Conservation (phyloP, 106 monocot species). For the Platanthera zijinensis region DNA sequence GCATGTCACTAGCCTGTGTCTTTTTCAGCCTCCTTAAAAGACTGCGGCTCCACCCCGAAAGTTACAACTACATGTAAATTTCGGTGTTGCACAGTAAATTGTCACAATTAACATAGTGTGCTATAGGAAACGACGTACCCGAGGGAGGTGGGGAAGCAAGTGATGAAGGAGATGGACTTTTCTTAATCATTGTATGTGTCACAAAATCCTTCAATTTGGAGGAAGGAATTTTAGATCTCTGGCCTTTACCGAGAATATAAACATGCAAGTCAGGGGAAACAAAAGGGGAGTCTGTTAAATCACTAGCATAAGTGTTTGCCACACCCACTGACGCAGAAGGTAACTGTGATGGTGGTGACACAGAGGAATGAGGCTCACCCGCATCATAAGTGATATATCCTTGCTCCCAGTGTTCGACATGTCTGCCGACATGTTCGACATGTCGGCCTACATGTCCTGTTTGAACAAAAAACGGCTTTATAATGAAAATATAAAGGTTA, state of each 20-base stretch:
- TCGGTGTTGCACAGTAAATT: background rate
- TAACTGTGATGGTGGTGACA: background rate
- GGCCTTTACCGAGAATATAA: background rate
- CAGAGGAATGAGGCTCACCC: background rate
- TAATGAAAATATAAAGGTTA: too few relatives aligned
- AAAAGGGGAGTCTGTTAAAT: background rate
- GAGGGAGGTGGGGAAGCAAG: background rate
- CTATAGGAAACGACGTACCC: slow-evolving; percentile 1
- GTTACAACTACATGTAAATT: background rate
- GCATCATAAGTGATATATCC: background rate
- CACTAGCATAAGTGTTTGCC: background rate
- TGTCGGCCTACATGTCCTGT: background rate
- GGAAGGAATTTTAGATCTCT: background rate
- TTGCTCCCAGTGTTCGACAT: background rate
- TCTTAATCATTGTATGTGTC: background rate
- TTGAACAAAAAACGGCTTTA: background rate
- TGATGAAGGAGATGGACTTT: background rate
- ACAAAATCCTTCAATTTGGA: background rate
- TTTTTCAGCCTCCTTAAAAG: background rate
- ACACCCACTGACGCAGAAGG: background rate
- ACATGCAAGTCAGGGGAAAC: background rate
- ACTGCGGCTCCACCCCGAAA: background rate
- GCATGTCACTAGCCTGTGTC: background rate
- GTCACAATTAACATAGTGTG: slow-evolving; percentile 7
- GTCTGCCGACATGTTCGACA: too few relatives aligned